Conservation (phyloP, 2,329 filamentous ascomycete species). For the Colletotrichum musae region DNA sequence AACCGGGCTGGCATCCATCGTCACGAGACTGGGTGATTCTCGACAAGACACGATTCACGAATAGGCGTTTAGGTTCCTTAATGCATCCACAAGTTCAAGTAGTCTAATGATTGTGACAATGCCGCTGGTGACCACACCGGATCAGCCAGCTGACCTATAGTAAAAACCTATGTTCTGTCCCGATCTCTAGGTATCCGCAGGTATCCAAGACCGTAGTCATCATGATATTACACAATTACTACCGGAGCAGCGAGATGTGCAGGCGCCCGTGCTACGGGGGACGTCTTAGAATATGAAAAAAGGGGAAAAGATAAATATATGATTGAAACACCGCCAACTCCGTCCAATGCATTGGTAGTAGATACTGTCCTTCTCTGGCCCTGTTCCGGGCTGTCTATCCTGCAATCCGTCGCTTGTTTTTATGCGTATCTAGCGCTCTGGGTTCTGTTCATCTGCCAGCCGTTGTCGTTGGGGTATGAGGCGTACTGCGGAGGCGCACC, state of each 20-base stretch:
- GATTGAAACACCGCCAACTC: slow-evolving; percentile 36
- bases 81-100: no score
- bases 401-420: not conserved
- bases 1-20: no score
- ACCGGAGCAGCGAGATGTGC: slow-evolving; percentile 17
- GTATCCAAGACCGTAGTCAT: slow-evolving; percentile 29
- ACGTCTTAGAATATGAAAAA: not conserved
- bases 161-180: slow-evolving; percentile 28
- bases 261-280: slow-evolving; percentile 14
- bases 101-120: slow-evolving; percentile 3
- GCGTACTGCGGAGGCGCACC: slow-evolving; percentile 27
- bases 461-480: not conserved
- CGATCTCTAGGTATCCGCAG: slow-evolving; percentile 26
- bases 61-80: not conserved
- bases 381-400: slow-evolving; percentile 14
- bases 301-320: not conserved
- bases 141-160: slow-evolving; percentile 43
- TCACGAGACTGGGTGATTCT: not conserved
- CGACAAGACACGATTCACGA: not conserved
- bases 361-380: slow-evolving; percentile 14
- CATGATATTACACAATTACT: slow-evolving; percentile 35
- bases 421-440: slow-evolving; percentile 46
- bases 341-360: slow-evolving; percentile 39
- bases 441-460: slow-evolving; percentile 36
- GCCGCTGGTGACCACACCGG: slow-evolving; percentile 32